A percentile compares a stretch with the other conserved stretches of the same genome.
Conservation (phyloP, 2,329 filamentous ascomycete genomes). For the Alternaria angustiovoidea region DNA sequence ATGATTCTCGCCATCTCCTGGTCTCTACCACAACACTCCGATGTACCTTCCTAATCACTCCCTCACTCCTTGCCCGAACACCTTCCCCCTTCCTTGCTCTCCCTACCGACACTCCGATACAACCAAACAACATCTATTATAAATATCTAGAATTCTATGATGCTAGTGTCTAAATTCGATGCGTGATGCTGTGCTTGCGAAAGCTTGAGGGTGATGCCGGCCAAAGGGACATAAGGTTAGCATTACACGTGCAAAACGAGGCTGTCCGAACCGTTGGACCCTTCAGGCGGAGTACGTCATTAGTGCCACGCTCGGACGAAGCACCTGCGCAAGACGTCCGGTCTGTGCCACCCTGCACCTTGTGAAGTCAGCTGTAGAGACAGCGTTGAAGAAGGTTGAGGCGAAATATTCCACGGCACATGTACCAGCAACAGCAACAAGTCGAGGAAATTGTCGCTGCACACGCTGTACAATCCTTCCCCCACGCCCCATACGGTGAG, state of each 20-base stretch:
- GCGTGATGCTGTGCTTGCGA: neutral
- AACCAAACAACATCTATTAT: slow-evolving; percentile 21
- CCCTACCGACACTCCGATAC: slow-evolving; percentile 18
- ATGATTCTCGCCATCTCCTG: slow-evolving; percentile 22
- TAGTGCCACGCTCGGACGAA: slow-evolving; percentile 13
- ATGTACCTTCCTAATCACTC: slow-evolving; percentile 28
- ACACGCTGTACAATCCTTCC: neutral
- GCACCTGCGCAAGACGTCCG: slow-evolving; percentile 7
- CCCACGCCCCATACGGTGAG: slow-evolving; percentile 22
- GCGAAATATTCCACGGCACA: neutral
- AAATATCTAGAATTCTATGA: slow-evolving; percentile 6
- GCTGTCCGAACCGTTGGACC: slow-evolving; percentile 14
- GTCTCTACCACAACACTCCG: slow-evolving; percentile 9
- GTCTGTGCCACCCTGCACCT: neutral
- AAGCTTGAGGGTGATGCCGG: neutral
- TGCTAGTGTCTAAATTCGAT: neutral
- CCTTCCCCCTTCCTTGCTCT: slow-evolving; percentile 18
- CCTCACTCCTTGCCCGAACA: slow-evolving; percentile 21
- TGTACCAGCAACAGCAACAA: neutral
- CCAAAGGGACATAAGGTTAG: slow-evolving; percentile 2
- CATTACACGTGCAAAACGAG: slow-evolving; percentile 11
- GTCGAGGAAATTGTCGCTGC: neutral
- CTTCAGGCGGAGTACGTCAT: slow-evolving; percentile 15
- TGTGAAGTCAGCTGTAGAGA: neutral
- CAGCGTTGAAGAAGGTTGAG: neutral